Percentiles rank a stretch among this genome's conserved stretches.
phyloP scores from a whole-genome alignment of 2,329 filamentous ascomycete species.

The Leptographium wingfieldii region DNA sequence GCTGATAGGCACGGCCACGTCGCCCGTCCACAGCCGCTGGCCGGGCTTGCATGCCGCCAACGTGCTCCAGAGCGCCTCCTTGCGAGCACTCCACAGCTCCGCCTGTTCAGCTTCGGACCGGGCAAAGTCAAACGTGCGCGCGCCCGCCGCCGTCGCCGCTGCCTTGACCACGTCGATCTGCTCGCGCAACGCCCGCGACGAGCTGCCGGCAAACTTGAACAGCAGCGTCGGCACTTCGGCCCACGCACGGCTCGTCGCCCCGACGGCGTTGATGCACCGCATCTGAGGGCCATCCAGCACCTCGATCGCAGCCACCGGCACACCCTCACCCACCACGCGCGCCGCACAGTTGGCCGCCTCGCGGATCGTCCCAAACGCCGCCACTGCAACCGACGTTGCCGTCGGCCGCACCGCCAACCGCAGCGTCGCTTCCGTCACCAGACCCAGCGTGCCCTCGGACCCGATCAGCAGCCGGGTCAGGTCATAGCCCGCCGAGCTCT shows the following conservation, averaged over 20 bases:
- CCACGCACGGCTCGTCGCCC: conserved; percentile 55
- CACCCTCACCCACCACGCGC: conserved; percentile 64
- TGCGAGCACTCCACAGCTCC: conserved; percentile 73
- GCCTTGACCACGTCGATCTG: conserved; percentile 56
- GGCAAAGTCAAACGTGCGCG: conserved; percentile 67
- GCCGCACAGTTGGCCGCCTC: conserved; percentile 69
- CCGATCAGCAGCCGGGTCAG: conserved; percentile 82
- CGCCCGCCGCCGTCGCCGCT: conserved; percentile 48
- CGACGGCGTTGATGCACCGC: conserved; percentile 52
- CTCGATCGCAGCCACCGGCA: conserved; percentile 84
- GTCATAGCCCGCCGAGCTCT: conserved; percentile 86
- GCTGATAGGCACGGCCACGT: conserved; percentile 74
- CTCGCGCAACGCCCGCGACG: conserved; percentile 55
- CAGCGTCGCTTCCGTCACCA: conserved; percentile 82
- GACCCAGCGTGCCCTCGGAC: conserved; percentile 79
- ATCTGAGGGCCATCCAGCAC: conserved; percentile 90
- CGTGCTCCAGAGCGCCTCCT: conserved; percentile 73
- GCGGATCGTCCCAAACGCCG: conserved; percentile 44
- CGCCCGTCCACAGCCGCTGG: conserved; percentile 75
- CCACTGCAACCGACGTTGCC: conserved; percentile 69
- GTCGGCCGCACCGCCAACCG: conserved; percentile 75
- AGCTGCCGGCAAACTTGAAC: conserved; percentile 72
- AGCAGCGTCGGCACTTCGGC: conserved; percentile 64
- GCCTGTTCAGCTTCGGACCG: conserved; percentile 51
- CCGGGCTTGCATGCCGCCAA: conserved; percentile 51